Percentiles rank a stretch among this genome's conserved stretches.
These are phyloP conservation scores for Nissolia schottii DNA, from an alignment of 306 rosid species.

Conservation along the genomic window DNA sequence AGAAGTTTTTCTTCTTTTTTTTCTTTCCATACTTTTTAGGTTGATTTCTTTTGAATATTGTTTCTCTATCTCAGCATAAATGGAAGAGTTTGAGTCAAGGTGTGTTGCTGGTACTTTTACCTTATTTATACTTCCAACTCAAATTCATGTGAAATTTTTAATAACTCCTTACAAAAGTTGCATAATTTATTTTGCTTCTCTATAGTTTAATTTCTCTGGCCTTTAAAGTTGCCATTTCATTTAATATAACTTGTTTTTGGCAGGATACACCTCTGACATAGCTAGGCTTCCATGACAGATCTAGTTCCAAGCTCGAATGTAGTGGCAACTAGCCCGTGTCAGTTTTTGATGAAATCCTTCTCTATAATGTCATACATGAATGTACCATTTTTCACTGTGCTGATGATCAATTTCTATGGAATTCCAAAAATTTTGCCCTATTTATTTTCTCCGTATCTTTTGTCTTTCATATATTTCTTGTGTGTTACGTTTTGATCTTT, in stretches of 20 bases:
- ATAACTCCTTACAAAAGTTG: background rate
- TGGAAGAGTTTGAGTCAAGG: background rate
- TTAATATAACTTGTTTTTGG: background rate
- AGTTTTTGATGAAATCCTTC: background rate
- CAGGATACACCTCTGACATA: constrained; percentile 20
- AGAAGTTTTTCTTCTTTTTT: background rate
- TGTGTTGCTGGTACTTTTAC: background rate
- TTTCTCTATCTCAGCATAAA: background rate
- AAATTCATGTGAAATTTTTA: background rate
- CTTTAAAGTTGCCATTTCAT: background rate
- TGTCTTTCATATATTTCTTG: constrained; percentile 12
- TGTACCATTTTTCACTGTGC: constrained; percentile 6
- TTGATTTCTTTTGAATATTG: background rate
- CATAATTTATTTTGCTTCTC: background rate
- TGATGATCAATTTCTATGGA: background rate
- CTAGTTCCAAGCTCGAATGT: background rate
- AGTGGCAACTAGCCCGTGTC: constrained; percentile 5
- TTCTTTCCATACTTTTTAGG: background rate
- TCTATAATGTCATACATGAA: constrained; percentile 6
- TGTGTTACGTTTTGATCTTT: constrained; percentile 14
- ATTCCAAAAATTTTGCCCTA: background rate
- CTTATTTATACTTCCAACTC: constrained; percentile 2
- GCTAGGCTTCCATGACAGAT: background rate
- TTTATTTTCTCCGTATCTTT: background rate
- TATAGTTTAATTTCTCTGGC: background rate